Evolutionary conservation across 148 eudicot species (phyloP).

Genomic region (Vaccinium myrtillus): DNA sequence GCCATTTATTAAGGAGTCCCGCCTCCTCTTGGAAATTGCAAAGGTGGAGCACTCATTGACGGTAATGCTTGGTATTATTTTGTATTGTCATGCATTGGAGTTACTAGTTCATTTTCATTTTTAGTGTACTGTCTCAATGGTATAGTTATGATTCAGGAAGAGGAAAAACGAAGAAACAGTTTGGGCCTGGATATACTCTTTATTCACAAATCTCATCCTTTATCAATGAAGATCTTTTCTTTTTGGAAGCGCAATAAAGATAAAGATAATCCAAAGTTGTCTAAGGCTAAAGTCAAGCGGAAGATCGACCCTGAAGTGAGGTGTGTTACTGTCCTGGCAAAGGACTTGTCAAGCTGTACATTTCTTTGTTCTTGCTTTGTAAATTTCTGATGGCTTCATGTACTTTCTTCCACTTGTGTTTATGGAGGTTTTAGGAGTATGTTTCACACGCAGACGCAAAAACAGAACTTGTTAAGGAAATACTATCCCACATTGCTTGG

Average conservation of each 20-base stretch:
- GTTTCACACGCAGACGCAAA: background rate
- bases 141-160: conserved; percentile 24
- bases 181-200: conserved; percentile 28
- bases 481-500: too few relatives aligned
- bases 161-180: conserved; percentile 31
- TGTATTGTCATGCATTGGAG: background rate
- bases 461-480: background rate
- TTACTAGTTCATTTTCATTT: background rate
- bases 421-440: background rate
- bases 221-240: conserved; percentile 22
- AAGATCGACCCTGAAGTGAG: conserved; percentile 33
- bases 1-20: conserved; percentile 37
- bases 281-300: conserved; percentile 17
- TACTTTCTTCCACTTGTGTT: background rate
- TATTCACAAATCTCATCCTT: conserved; percentile 24
- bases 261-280: conserved; percentile 17
- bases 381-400: conserved; percentile 5
- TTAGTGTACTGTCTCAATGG: background rate
- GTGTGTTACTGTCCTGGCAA: conserved; percentile 15
- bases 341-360: background rate
- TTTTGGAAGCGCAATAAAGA: conserved; percentile 11
- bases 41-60: conserved; percentile 41
- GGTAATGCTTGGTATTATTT: conserved; percentile 17
- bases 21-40: conserved; percentile 33
- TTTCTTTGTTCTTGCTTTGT: background rate